Evolutionary conservation across 768 basidiomycete genomes (phyloP).

Genomic region (Amanita fuliginea): DNA sequence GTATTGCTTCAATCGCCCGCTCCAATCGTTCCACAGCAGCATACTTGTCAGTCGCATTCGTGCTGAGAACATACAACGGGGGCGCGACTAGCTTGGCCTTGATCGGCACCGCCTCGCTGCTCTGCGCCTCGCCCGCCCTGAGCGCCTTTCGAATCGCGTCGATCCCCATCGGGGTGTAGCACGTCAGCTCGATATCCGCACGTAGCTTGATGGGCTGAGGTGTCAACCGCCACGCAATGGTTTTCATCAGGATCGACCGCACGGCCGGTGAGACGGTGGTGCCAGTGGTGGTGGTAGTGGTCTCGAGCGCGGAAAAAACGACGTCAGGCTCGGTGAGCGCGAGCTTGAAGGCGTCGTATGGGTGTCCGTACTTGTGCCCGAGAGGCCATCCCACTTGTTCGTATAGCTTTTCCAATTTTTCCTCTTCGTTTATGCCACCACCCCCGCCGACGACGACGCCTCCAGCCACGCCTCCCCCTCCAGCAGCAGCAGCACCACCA

Average conservation of each 20-base stretch:
- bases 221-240: constrained; percentile 90
- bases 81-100: constrained; percentile 96
- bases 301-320: constrained; percentile 70
- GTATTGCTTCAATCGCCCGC: constrained; percentile 87
- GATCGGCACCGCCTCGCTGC: constrained; percentile 87
- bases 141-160: constrained; percentile 94
- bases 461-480: constrained; percentile 19
- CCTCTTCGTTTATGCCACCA: constrained; percentile 47
- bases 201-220: constrained; percentile 98
- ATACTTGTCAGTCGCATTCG: constrained; percentile 95
- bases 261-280: constrained; percentile 47
- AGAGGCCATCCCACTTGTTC: constrained; percentile 91
- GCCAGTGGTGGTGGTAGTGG: no score
- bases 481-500: no score
- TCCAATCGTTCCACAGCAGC: constrained; percentile 90
- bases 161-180: constrained; percentile 92
- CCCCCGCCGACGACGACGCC: no score
- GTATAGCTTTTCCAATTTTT: constrained; percentile 76
- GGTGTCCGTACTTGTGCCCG: constrained; percentile 84
- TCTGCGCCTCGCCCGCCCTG: constrained; percentile 77
- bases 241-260: constrained; percentile 54
- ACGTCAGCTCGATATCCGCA: constrained; percentile 95
- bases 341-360: constrained; percentile 97
- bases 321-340: constrained; percentile 67
- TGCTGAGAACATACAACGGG: constrained; percentile 90